phyloP scores from a whole-genome alignment of 2,329 filamentous ascomycete species.

The Penicillium carneum region DNA sequence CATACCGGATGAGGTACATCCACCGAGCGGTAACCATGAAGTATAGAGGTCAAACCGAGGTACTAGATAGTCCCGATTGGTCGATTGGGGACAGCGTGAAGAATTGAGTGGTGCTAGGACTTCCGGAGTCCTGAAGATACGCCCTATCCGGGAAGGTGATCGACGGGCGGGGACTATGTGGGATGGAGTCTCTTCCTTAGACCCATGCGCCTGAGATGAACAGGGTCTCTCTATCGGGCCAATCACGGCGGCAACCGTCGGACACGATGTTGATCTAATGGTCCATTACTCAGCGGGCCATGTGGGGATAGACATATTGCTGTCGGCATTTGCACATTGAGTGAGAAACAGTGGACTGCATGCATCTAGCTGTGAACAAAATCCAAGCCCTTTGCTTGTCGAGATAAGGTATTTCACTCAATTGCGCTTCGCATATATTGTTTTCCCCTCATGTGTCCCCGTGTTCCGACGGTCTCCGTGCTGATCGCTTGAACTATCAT shows the following conservation, averaged over 20 bases:
- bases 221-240: conserved; percentile 23
- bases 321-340: not conserved
- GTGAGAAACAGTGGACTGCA: not conserved
- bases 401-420: not conserved
- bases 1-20: conserved; percentile 27
- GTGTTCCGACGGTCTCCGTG: conserved; percentile 39
- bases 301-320: not conserved
- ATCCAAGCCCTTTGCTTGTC: not conserved
- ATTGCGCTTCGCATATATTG: not conserved
- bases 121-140: conserved; percentile 1
- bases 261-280: conserved; percentile 28
- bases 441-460: conserved; percentile 8
- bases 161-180: conserved; percentile 15
- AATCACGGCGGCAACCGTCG: conserved; percentile 15
- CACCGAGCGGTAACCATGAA: conserved; percentile 24
- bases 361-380: too few relatives aligned
- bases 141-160: conserved; percentile 21
- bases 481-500: conserved; percentile 9
- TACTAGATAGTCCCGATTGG: conserved; percentile 21
- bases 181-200: not conserved
- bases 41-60: conserved; percentile 5
- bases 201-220: not conserved
- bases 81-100: conserved; percentile 19
- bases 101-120: conserved; percentile 26
- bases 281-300: conserved; percentile 2